phyloP scores from a whole-genome alignment of 495 filamentous ascomycete genomes.

The Talaromyces liani region DNA sequence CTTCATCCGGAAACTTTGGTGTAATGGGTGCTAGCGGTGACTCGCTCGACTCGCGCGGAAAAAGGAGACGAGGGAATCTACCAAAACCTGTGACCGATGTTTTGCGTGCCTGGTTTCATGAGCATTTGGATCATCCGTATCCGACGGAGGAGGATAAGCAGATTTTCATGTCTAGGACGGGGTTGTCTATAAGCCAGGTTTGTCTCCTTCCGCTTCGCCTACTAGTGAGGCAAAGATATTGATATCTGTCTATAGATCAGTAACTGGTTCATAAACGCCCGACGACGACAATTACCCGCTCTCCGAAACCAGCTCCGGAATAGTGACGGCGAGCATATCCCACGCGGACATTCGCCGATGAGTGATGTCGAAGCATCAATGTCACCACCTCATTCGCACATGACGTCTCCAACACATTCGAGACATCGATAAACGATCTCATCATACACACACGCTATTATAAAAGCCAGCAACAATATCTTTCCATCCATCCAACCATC shows the following conservation, averaged over 20 bases:
- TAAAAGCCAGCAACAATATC: neutral
- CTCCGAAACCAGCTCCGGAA: slow-evolving; percentile 50
- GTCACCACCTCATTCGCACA: slow-evolving; percentile 20
- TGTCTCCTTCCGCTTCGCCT: slow-evolving; percentile 9
- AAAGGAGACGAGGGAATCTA: slow-evolving; percentile 71
- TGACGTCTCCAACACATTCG: slow-evolving; percentile 21
- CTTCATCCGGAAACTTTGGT: slow-evolving; percentile 32
- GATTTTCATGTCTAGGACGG: slow-evolving; percentile 65
- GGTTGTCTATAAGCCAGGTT: slow-evolving; percentile 74
- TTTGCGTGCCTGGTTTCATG: slow-evolving; percentile 71
- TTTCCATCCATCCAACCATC: neutral
- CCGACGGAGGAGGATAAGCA: slow-evolving; percentile 89
- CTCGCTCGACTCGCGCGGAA: slow-evolving; percentile 38
- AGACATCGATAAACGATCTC: neutral
- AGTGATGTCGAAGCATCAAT: slow-evolving; percentile 31
- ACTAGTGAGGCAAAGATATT: neutral
- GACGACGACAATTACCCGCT: slow-evolving; percentile 66
- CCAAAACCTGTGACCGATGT: slow-evolving; percentile 81
- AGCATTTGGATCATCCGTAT: slow-evolving; percentile 75
- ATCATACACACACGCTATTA: neutral
- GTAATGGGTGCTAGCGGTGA: slow-evolving; percentile 30
- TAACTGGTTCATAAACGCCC: slow-evolving; percentile 95
- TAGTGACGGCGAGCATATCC: slow-evolving; percentile 26
- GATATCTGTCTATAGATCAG: slow-evolving; percentile 54
- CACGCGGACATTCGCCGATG: slow-evolving; percentile 33